Evolutionary conservation across 2,329 filamentous ascomycete species (phyloP), one percentile per base, ranked within the genome.

Genomic region (Arthrinium puccinioides): DNA sequence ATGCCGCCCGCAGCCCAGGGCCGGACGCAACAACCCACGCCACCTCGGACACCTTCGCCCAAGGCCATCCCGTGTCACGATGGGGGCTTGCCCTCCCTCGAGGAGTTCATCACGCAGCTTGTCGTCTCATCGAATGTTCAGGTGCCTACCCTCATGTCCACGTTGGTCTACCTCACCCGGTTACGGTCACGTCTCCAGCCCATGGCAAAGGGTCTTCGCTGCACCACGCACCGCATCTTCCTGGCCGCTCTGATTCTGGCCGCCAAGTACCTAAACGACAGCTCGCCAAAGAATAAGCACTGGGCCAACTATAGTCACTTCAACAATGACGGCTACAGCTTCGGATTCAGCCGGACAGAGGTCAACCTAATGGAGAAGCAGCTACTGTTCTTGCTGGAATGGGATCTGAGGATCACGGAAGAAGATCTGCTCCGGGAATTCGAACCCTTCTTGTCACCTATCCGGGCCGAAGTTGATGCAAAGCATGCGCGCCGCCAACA

Each of bases 321-420:
- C 50, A 83, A 72, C 60, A 79, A 80, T 9, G 66, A 71, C 8
- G 57, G 52, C 44, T 72, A 68, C 56, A 77, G 72, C 55, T 98
- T 97, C 55, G 86, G 88, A 51, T 97, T 98, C 72, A 90, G 82
- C 53, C 75, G 89, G 49, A 92, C 87, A 24, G 92, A 98, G 67
- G 92, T 98, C 53, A 98, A 98, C 70, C 74, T 97, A 44, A 98
- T 98, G 92, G 92, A 98, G 75, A 94, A 94, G 75, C 92, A 98
- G 66, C 76, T 98, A 21, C 82, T 98, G 36, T 92, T 87, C 69
- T 76, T 98, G 29, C 74, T 98, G 31, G 86, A 96, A 59, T 98
- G 89, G 87, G 87, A 98, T 49, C 77, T 95, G 43, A 77, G 86
- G 49, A 88, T 98, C 55, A 81, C 73, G 28, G 79, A 88, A 55